phyloP scores from a whole-genome alignment of 768 basidiomycete genomes.

The Asterophora parasitica region DNA sequence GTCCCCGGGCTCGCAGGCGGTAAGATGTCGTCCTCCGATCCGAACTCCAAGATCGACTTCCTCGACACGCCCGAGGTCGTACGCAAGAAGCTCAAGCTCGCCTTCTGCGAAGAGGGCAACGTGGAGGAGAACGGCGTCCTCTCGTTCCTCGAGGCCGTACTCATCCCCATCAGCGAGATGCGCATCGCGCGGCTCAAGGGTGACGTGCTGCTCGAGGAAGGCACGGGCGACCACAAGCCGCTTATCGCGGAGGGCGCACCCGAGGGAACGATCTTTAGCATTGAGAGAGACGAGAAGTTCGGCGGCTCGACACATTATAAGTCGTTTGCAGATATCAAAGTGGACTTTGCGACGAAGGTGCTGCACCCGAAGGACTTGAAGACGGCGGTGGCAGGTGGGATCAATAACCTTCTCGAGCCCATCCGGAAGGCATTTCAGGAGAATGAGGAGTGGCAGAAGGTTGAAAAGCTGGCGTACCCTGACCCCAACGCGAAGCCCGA shows the following conservation, averaged over 20 bases:
- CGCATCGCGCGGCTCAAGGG: conserved; percentile 55
- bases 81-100: conserved; percentile 84
- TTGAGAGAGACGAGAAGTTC: conserved; percentile 73
- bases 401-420: conserved; percentile 73
- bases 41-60: conserved; percentile 97
- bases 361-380: conserved; percentile 93
- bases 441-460: conserved; percentile 75
- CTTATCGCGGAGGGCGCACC: conserved; percentile 71
- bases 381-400: conserved; percentile 63
- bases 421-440: conserved; percentile 74
- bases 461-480: conserved; percentile 82
- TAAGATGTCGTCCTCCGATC: conserved; percentile 98
- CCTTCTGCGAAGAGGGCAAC: conserved; percentile 94
- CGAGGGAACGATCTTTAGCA: conserved; percentile 74
- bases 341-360: conserved; percentile 69
- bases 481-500: conserved; percentile 59
- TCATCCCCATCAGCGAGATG: conserved; percentile 81
- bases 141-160: conserved; percentile 78
- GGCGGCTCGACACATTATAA: conserved; percentile 78
- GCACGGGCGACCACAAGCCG: conserved; percentile 49
- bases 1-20: conserved; percentile 91
- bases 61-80: conserved; percentile 82
- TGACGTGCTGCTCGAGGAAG: conserved; percentile 43
- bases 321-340: conserved; percentile 59
- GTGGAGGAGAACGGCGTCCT: conserved; percentile 84